Base-by-base conservation (phyloP, 768 basidiomycete genomes). In the Leccinellum albellum region DNA sequence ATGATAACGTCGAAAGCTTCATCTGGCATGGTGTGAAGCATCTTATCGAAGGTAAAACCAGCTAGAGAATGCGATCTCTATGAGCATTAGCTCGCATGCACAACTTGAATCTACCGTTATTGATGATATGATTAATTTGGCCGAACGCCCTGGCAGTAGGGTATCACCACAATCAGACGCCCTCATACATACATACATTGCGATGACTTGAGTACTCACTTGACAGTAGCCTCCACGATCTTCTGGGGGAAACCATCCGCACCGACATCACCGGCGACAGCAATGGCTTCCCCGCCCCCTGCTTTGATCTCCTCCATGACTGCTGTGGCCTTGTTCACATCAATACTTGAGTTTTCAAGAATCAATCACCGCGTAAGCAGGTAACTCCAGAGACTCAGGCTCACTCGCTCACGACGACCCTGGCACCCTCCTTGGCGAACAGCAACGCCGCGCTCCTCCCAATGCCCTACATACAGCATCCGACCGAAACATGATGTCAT, bases 11-110 rank as follows among this genome's bases (percentile, higher is more conserved):
- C 87, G 68, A 82, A 94, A 2, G 84, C 81, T 45, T 91, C 88
- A 73, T 94, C 91, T 3, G 88, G 85, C 58, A 86, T 91, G 6
- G 89, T 91, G 74, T 91, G 91, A 37, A 92, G 76, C 91, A 94
- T 94, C 72, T 86, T 88, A 79, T 91, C 88, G 64, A 81, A 89
- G 7, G 88, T 89, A 75, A 90, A 90, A 49, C 85, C 87, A 48
- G 87, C 86, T 84, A 59, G 51, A 17, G 10, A 20, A 24, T 12
- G 42, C 6, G 47, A 40, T 32, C 51, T 40, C 42, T 46, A 52
- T 60, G 35, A 55, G 53, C 10, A 44, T 31, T n/a, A 17, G n/a
- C 10, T 15, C 15, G 2, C 4, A 29, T 14, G 12, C n/a, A 8
- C 23, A 10, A 10, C 9, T 3, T n/a, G 5, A 3, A 67, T 76